Evolutionary conservation across 768 basidiomycete species (phyloP), one percentile per base, ranked within the genome.

Genomic region (Pleurotus pulmonarius): DNA sequence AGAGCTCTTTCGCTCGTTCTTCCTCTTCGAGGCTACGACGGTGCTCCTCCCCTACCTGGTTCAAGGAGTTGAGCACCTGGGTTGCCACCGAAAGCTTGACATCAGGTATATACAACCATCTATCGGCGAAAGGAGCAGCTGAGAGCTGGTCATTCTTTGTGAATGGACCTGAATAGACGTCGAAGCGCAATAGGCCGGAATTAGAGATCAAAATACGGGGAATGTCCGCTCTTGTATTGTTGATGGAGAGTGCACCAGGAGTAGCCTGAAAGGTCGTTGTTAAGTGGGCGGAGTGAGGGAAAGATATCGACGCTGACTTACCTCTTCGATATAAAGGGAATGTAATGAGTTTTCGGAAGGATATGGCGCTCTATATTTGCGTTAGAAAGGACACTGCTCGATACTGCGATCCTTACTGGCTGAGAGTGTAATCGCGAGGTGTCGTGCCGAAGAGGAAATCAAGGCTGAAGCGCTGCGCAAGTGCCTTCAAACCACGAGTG

Each of bases 71-170:
- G 3, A 89, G 69, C 0, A 87, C 78, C 58, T 77, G 67, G 13
- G 70, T 77, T 3, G 86, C 89, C 37, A 81, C 65, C 20, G 70
- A 66, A 16, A 80, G 67, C 0, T 78, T 67, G 40, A 91, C 73
- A 43, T 79, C 69, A 5, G 85, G 70, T 55, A 92, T 77, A 67
- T 77, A 90, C 18, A 80, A 58, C 73, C 90, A 90, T 7, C 73
- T 58, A 63, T 92, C 83, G 0, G 72, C 68, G 64, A 88, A 93
- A 0, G 91, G 88, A 5, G 81, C 83, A 2, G 82, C 80, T 1
- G 88, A 88, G 44, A 92, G 77, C 61, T 90, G 86, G 66, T 93
- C 90, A 65, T 92, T 88, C 67, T 83, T 83, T 25, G 86, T 87
- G 72, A 93, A 92, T 2, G 82, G 63, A 1, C 90, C 90, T 1